These are phyloP conservation scores for Mycosphaerella arachidis DNA, from an alignment of 2,329 filamentous ascomycete genomes.

Conservation along the genomic window DNA sequence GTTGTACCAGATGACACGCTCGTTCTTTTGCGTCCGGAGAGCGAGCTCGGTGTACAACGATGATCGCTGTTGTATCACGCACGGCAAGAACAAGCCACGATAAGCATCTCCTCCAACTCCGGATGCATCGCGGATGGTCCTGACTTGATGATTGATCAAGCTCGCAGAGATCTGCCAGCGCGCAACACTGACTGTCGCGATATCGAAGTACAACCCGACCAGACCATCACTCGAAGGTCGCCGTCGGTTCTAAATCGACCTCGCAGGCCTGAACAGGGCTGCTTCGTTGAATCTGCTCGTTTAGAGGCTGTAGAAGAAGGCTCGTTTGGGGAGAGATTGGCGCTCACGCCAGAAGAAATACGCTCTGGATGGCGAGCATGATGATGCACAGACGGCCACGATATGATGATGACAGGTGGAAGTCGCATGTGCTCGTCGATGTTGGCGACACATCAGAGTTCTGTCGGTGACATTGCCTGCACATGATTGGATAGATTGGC, in stretches of 20 bases:
- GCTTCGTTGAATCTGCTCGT: not conserved
- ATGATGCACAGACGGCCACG: not conserved
- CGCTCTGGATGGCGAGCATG: not conserved
- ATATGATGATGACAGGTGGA: not conserved
- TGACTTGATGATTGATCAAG: no score
- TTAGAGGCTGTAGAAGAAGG: not conserved
- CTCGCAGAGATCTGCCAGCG: no score
- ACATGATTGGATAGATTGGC: not conserved
- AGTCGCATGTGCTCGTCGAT: not conserved
- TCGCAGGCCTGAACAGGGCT: not conserved
- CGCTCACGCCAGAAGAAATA: no score
- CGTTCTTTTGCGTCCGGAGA: not conserved
- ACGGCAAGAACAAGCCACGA: not conserved
- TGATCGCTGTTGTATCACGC: not conserved
- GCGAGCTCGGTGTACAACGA: not conserved
- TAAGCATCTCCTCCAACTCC: no score
- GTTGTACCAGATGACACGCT: no score
- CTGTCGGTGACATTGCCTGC: not conserved
- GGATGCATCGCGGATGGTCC: no score
- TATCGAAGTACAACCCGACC: no score
- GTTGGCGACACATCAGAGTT: not conserved
- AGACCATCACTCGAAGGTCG: not conserved
- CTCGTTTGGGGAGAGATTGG: no score
- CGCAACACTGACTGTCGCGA: no score
- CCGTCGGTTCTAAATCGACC: not conserved